Conservation (phyloP, 2,329 filamentous ascomycete species). For the Nemania diffusa region DNA sequence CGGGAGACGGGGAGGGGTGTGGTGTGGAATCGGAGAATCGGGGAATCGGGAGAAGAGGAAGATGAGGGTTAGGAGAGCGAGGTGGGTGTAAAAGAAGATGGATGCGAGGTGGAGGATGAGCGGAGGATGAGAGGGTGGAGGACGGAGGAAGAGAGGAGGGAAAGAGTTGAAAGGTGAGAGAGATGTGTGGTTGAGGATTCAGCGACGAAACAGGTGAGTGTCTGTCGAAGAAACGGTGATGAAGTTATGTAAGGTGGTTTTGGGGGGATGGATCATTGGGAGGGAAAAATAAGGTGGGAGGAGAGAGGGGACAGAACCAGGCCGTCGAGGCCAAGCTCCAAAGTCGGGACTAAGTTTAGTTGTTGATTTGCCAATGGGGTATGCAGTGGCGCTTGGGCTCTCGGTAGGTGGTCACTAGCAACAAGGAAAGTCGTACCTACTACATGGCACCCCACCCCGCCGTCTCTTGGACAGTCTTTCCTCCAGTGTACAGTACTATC, state of each 20-base stretch:
- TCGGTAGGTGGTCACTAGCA: conserved; percentile 16
- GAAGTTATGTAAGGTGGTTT: conserved; percentile 36
- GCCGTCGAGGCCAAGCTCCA: conserved; percentile 33
- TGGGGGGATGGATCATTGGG: conserved; percentile 28
- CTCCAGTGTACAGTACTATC: neutral
- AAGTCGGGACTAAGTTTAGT: conserved; percentile 32
- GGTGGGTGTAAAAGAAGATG: conserved; percentile 25
- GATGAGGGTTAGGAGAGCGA: conserved; percentile 23
- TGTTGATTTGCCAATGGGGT: conserved; percentile 39
- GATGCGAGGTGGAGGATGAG: conserved; percentile 10
- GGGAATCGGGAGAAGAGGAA: conserved; percentile 25
- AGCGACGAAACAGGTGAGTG: conserved; percentile 32
- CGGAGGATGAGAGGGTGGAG: conserved; percentile 19
- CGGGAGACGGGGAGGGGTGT: conserved; percentile 31
- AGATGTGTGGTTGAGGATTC: conserved; percentile 33
- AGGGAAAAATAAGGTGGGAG: conserved; percentile 36
- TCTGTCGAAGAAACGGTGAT: conserved; percentile 37
- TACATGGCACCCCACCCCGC: neutral
- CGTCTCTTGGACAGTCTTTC: neutral
- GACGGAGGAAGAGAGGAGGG: conserved; percentile 17
- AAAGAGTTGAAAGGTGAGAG: conserved; percentile 31
- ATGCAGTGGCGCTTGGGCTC: conserved; percentile 35
- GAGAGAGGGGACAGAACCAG: conserved; percentile 29
- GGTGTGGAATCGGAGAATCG: conserved; percentile 17
- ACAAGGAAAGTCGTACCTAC: conserved; percentile 21